phyloP scores from a whole-genome alignment of 2,329 filamentous ascomycete genomes.

The Cladosporium sp. region DNA sequence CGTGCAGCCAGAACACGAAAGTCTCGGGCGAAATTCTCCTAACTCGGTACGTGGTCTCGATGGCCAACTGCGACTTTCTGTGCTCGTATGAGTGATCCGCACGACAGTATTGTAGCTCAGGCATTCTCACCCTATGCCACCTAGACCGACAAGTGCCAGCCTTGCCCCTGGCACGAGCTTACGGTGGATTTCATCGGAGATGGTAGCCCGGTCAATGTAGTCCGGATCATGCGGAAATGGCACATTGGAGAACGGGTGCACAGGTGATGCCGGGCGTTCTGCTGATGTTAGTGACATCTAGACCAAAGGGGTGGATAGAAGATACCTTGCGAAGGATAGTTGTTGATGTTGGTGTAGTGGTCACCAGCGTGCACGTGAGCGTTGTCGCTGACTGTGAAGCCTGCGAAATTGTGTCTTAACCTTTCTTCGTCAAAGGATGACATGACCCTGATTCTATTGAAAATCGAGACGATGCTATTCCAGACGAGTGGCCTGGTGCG shows the following conservation, averaged over 20 bases:
- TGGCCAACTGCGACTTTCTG: too few species aligned
- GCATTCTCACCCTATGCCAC: conserved; percentile 29
- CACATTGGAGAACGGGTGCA: conserved; percentile 25
- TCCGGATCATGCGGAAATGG: conserved; percentile 28
- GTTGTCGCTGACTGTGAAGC: not conserved
- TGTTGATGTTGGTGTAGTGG: not conserved
- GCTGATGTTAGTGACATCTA: not conserved
- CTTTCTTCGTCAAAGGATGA: not conserved
- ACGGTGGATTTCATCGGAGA: conserved; percentile 22
- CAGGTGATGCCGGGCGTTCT: conserved; percentile 6
- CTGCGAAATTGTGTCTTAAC: not conserved
- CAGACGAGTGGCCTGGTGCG: not conserved
- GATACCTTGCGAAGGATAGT: not conserved
- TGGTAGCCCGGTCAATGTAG: conserved; percentile 26
- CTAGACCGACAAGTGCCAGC: conserved; percentile 29
- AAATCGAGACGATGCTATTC: not conserved
- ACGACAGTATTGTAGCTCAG: not conserved
- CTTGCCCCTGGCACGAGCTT: conserved; percentile 23
- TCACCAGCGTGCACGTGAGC: not conserved
- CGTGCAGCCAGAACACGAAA: too few species aligned
- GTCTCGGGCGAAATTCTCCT: too few species aligned
- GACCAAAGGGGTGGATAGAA: not conserved
- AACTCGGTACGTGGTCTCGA: too few species aligned
- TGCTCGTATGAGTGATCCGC: too few species aligned
- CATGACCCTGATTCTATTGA: not conserved